Evolutionary conservation across 805 yeast genomes (phyloP).

Genomic region (Lipomyces orientalis): DNA sequence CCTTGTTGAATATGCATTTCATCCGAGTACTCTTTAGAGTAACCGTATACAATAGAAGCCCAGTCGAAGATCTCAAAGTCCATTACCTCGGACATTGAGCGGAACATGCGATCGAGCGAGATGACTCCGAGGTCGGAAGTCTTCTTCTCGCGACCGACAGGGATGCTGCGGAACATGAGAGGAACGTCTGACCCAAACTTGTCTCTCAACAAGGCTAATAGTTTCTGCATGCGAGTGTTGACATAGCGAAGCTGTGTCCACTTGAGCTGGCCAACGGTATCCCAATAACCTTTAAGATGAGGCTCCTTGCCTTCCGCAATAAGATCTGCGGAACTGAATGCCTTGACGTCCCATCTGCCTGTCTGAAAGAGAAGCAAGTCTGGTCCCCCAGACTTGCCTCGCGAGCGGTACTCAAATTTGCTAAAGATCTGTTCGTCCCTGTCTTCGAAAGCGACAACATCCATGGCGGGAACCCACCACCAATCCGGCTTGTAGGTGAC

Average conservation of each 20-base stretch:
- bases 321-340: slow-evolving; percentile 7
- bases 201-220: background rate
- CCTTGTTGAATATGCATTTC: slow-evolving; percentile 12
- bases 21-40: slow-evolving; percentile 9
- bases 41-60: slow-evolving; percentile 17
- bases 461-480: slow-evolving; percentile 27
- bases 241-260: slow-evolving; percentile 11
- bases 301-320: slow-evolving; percentile 4
- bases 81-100: slow-evolving; percentile 6
- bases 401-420: slow-evolving; percentile 11
- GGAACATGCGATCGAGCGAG: slow-evolving; percentile 16
- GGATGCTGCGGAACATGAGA: slow-evolving; percentile 20
- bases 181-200: slow-evolving; percentile 14
- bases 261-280: slow-evolving; percentile 4
- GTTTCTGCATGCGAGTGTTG: slow-evolving; percentile 4
- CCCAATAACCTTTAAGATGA: slow-evolving; percentile 6
- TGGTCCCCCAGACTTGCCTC: slow-evolving; percentile 16
- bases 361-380: slow-evolving; percentile 20
- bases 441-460: slow-evolving; percentile 18
- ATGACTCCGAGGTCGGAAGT: background rate
- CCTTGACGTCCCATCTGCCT: slow-evolving; percentile 13
- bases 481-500: slow-evolving; percentile 25
- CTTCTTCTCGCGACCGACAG: slow-evolving; percentile 1
- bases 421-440: slow-evolving; percentile 15
- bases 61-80: slow-evolving; percentile 26